A percentile compares a stretch with the other conserved stretches of the same genome.
phyloP scores from a whole-genome alignment of 108 stramenopile species.

The Chaetoceros tenuissimus region DNA sequence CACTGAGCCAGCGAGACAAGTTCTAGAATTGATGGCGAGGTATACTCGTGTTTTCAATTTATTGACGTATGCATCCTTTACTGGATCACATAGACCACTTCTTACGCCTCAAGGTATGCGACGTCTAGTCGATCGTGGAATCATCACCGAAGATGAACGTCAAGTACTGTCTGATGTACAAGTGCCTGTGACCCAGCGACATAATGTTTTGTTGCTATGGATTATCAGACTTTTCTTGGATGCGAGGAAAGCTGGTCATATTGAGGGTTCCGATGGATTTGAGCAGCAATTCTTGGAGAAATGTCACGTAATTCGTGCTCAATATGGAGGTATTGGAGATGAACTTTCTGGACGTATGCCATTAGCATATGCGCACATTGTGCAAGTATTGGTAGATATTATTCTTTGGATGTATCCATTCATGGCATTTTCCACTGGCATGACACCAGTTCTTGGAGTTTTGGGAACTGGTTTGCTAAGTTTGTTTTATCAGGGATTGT shows the following conservation, averaged over 20 bases:
- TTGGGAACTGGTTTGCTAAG: constrained; percentile 73
- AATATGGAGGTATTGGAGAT: constrained; percentile 81
- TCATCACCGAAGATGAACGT: constrained; percentile 66
- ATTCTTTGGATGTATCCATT: constrained; percentile 84
- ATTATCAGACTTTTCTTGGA: constrained; percentile 71
- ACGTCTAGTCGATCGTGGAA: constrained; percentile 72
- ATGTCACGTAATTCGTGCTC: constrained; percentile 73
- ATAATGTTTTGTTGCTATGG: constrained; percentile 83
- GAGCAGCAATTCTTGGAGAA: constrained; percentile 83
- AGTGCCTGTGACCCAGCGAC: constrained; percentile 78
- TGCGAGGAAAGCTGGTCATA: constrained; percentile 65
- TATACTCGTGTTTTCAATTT: constrained; percentile 83
- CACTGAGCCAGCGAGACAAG: constrained; percentile 58
- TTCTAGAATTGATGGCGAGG: constrained; percentile 61
- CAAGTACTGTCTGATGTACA: constrained; percentile 62
- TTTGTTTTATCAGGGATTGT: constrained; percentile 80
- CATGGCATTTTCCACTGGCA: constrained; percentile 70
- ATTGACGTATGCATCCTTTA: constrained; percentile 83
- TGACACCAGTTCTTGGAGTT: constrained; percentile 66
- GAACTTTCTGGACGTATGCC: constrained; percentile 84
- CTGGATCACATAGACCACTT: constrained; percentile 81
- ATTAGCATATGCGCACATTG: constrained; percentile 88
- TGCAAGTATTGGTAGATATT: constrained; percentile 79
- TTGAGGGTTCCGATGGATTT: constrained; percentile 71
- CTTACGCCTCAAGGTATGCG: constrained; percentile 82